These are phyloP conservation scores for Dactylellina leptospora DNA, from an alignment of 2,329 filamentous ascomycete species.

Conservation along the genomic window DNA sequence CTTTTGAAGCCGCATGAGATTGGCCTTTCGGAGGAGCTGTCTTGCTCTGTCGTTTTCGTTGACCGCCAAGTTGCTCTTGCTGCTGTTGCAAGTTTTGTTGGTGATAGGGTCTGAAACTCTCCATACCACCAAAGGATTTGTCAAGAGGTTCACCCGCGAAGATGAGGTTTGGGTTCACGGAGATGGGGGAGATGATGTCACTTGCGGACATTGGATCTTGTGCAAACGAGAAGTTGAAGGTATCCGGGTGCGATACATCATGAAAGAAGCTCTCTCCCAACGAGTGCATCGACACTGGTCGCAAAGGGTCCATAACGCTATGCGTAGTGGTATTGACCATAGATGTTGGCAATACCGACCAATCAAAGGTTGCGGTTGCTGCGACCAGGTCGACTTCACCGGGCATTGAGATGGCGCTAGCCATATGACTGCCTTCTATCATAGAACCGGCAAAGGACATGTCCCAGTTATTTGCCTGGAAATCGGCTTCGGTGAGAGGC, in stretches of 20 bases:
- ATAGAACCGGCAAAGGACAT: constrained; percentile 37
- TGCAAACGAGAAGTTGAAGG: constrained; percentile 44
- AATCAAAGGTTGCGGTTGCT: constrained; percentile 42
- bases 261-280: constrained; percentile 43
- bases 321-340: constrained; percentile 9
- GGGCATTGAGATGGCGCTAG: constrained; percentile 21
- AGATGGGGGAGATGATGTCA: constrained; percentile 41
- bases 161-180: constrained; percentile 48
- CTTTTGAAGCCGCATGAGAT: constrained; percentile 7
- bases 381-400: constrained; percentile 35
- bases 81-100: constrained; percentile 48
- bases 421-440: constrained; percentile 26
- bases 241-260: constrained; percentile 23
- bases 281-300: constrained; percentile 40
- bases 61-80: constrained; percentile 26
- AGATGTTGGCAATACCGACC: constrained; percentile 30
- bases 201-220: constrained; percentile 44
- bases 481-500: constrained; percentile 31
- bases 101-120: constrained; percentile 38
- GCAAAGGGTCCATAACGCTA: constrained; percentile 31
- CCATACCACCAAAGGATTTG: constrained; percentile 23
- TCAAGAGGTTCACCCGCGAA: constrained; percentile 28
- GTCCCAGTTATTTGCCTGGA: constrained; percentile 44
- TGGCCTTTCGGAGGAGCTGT: constrained; percentile 6
- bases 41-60: constrained; percentile 44